These are phyloP conservation scores for Trametes sanguinea DNA, from an alignment of 768 basidiomycete species.

Conservation along the genomic window DNA sequence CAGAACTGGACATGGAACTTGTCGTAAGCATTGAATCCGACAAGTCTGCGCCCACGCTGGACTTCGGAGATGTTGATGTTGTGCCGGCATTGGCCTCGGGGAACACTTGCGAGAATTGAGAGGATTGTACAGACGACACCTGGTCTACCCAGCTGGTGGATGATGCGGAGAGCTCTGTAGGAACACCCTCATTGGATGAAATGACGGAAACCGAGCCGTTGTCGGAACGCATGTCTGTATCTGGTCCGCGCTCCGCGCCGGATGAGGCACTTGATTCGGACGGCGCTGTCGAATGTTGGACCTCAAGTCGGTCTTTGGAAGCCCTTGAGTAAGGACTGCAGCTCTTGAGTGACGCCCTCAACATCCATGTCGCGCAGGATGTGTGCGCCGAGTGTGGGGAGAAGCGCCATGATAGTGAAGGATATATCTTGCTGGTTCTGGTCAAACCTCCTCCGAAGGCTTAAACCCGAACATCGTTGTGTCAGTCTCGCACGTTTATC, in stretches of 20 bases:
- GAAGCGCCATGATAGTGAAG: slow-evolving; percentile 70
- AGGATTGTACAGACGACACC: slow-evolving; percentile 31
- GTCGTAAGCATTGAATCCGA: slow-evolving; percentile 45
- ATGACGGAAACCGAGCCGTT: slow-evolving; percentile 44
- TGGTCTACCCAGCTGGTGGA: slow-evolving; percentile 48
- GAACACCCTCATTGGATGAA: slow-evolving; percentile 41
- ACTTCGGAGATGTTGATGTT: slow-evolving; percentile 8
- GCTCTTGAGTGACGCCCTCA: slow-evolving; percentile 62
- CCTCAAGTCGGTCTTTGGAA: slow-evolving; percentile 19
- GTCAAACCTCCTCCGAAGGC: slow-evolving; percentile 70
- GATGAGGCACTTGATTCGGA: slow-evolving; percentile 29
- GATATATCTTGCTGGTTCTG: slow-evolving; percentile 77
- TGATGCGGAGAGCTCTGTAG: slow-evolving; percentile 36
- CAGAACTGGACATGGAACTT: slow-evolving; percentile 38
- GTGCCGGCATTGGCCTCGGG: background rate
- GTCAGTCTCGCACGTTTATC: background rate
- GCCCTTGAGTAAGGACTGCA: slow-evolving; percentile 49
- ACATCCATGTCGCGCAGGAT: slow-evolving; percentile 77
- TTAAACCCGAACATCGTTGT: slow-evolving; percentile 30
- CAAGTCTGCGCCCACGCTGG: slow-evolving; percentile 26
- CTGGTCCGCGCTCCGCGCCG: slow-evolving; percentile 34
- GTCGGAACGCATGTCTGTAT: slow-evolving; percentile 46
- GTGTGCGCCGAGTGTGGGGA: slow-evolving; percentile 66
- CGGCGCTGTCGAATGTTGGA: slow-evolving; percentile 17
- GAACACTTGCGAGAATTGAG: slow-evolving; percentile 21